Evolutionary conservation across 2,329 filamentous ascomycete species (phyloP), one percentile per base, ranked within the genome.

Genomic region (Trichocomaceae sp.): DNA sequence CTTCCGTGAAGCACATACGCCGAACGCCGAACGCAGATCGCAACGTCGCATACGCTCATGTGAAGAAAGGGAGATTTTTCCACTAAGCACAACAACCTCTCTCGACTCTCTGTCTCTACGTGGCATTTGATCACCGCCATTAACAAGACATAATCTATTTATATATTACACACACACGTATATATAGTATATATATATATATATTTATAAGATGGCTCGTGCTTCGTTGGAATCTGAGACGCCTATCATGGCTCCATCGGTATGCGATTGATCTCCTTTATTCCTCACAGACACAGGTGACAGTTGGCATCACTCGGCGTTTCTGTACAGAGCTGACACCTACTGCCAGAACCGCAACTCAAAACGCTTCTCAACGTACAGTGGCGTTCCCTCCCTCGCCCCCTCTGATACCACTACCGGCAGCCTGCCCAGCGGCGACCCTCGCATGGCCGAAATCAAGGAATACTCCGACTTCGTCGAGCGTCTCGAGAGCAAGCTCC

Each of bases 401-500:
- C 66, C 70, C 33, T 77, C 76, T 33, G 72, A 78, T 42, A 69
- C 70, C 44, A 77, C 75, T 47, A 70, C 66, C 54, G 64, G 67
- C 50, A 69, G 66, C 59, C 59, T 71, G 17, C 69, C 67, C 54
- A 72, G 66, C 54, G 67, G 68, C 46, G 77, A 79, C 68, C 78
- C 79, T 59, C 79, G 79, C 66, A 74, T 81, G 59, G 77, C 78
- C 59, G 83, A 85, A 65, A 83, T 93, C 68, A 82, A 85, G 70
- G 83, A 88, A 62, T 90, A 93, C 71, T 86, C 88, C 64, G 83
- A 85, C 58, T 86, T 87, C 57, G 83, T 96, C 60, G 85, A 90
- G 65, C 88, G 90, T 66, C 87, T 96, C 75, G 88, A 95, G 72
- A 93, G 95, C 78, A 90, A 89, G 74, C 87, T 87, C 48, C 83